Base-by-base conservation (phyloP, 2,329 filamentous ascomycete genomes). In the Microdochium paspali region DNA sequence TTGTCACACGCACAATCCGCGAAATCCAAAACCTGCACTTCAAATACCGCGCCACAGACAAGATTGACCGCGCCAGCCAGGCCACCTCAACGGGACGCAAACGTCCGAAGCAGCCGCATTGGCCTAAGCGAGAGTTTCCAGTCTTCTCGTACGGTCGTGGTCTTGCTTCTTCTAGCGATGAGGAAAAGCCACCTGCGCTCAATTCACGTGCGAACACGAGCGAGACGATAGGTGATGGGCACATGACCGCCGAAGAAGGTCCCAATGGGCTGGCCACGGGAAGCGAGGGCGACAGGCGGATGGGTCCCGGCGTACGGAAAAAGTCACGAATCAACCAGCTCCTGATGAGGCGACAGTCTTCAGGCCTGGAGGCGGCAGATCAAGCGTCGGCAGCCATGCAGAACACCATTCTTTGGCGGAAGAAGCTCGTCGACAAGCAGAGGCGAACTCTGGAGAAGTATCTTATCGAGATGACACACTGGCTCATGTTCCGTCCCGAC, bases 401-500 rank as follows among this genome's bases (percentile, higher is more conserved):
- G 46, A 79, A 83, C 45, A 73, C 80, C 54, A 72, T 69, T 12
- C 62, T 81, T 28, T 69, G 74, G 35, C 75, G 69, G 49, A 71
- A 72, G 55, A 72, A 83, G 48, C 94, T 91, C 56, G 80, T 88
- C 35, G 88, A 94, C 56, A 82, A 80, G 51, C 90, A 96, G 65
- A 80, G 91, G 48, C 85, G 82, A 57, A 88, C 87, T 61, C 72
- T 98, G 26, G 93, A 97, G 62, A 82, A 82, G 44, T 98, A 98
- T 62, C 71, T 98, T 20, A 88, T 91, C 53, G 86, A 91, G 58
- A 89, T 97, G 82, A 91, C 97, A 50, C 83, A 88, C 47, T 97
- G 91, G 79, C 81, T 98, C 57, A 97, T 98, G 67, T 98, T 98
- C 68, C 82, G 91, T 43, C 84, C 93, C 6, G 91, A 97, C 65